Percentiles rank a stretch among this genome's conserved stretches.
Conservation (phyloP, 2,329 filamentous ascomycete genomes). For the Penicillium glabrum region DNA sequence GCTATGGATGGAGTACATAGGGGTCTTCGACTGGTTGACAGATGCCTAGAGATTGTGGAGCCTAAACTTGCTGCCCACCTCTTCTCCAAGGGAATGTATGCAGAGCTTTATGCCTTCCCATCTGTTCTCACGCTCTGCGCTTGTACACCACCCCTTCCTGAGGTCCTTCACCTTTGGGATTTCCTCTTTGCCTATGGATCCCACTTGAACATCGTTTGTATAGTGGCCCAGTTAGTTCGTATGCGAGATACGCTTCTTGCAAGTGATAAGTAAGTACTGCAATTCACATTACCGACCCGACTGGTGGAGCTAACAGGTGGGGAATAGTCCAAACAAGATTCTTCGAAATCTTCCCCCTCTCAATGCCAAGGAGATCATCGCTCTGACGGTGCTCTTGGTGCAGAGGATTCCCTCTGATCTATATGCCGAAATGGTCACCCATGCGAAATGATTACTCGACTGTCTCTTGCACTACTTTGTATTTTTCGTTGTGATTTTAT, state of each 20-base stretch:
- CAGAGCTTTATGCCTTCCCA: slow-evolving; percentile 94
- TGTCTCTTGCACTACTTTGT: background rate
- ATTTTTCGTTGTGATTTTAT: background rate
- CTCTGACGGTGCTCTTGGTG: slow-evolving; percentile 80
- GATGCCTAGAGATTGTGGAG: slow-evolving; percentile 87
- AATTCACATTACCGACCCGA: background rate
- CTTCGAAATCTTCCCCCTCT: slow-evolving; percentile 83
- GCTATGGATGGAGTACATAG: slow-evolving; percentile 97
- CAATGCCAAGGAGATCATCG: slow-evolving; percentile 80
- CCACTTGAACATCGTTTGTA: slow-evolving; percentile 92
- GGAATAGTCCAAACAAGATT: slow-evolving; percentile 79
- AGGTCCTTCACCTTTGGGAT: slow-evolving; percentile 93
- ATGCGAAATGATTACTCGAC: slow-evolving; percentile 58
- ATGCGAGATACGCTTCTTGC: slow-evolving; percentile 81
- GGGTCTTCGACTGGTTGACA: slow-evolving; percentile 86
- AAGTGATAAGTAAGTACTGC: slow-evolving; percentile 68
- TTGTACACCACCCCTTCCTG: slow-evolving; percentile 90
- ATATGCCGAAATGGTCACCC: slow-evolving; percentile 84
- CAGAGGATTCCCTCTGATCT: slow-evolving; percentile 87
- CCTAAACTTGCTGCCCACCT: slow-evolving; percentile 82
- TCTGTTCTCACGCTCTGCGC: slow-evolving; percentile 93
- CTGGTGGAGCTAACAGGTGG: slow-evolving; percentile 10
- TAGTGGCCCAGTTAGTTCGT: slow-evolving; percentile 89
- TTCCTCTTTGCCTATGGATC: slow-evolving; percentile 95
- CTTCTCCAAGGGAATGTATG: slow-evolving; percentile 80